These are phyloP conservation scores for Aspergillus brunneoviolaceus DNA, from an alignment of 2,329 filamentous ascomycete genomes.

Conservation along the genomic window DNA sequence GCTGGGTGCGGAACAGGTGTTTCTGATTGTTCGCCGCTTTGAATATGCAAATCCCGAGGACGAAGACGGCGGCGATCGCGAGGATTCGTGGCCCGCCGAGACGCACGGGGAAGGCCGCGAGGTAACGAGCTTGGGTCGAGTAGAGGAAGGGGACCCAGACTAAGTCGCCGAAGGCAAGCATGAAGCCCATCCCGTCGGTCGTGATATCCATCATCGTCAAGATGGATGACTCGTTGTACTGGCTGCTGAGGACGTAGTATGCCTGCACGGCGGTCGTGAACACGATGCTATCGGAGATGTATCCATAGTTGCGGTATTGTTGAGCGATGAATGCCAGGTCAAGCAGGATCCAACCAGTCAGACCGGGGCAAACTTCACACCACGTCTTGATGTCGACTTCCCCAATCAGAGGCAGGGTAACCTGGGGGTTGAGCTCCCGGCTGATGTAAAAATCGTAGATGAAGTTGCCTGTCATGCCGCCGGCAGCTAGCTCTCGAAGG, in stretches of 20 bases:
- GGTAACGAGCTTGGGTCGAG: conserved; percentile 76
- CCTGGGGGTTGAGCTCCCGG: conserved; percentile 83
- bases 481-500: conserved; percentile 72
- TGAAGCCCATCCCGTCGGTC: conserved; percentile 86
- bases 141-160: conserved; percentile 90
- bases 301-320: conserved; percentile 80
- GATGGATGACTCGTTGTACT: conserved; percentile 80
- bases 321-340: conserved; percentile 78
- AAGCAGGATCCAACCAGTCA: conserved; percentile 81
- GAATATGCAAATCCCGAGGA: conserved; percentile 78
- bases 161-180: conserved; percentile 86
- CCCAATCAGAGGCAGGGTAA: conserved; percentile 53
- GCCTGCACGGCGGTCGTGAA: conserved; percentile 73
- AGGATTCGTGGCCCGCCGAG: conserved; percentile 67
- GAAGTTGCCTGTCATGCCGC: conserved; percentile 75
- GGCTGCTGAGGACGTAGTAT: conserved; percentile 76
- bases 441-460: conserved; percentile 95
- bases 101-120: conserved; percentile 72
- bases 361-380: conserved; percentile 80
- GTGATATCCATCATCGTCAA: conserved; percentile 90
- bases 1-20: conserved; percentile 84
- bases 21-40: conserved; percentile 85
- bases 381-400: conserved; percentile 84
- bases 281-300: conserved; percentile 77
- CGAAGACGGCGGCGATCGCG: conserved; percentile 65